These are phyloP conservation scores for Cutaneotrichosporon mucoides DNA, from an alignment of 1,284 basidiomycete genomes.

Conservation along the genomic window DNA sequence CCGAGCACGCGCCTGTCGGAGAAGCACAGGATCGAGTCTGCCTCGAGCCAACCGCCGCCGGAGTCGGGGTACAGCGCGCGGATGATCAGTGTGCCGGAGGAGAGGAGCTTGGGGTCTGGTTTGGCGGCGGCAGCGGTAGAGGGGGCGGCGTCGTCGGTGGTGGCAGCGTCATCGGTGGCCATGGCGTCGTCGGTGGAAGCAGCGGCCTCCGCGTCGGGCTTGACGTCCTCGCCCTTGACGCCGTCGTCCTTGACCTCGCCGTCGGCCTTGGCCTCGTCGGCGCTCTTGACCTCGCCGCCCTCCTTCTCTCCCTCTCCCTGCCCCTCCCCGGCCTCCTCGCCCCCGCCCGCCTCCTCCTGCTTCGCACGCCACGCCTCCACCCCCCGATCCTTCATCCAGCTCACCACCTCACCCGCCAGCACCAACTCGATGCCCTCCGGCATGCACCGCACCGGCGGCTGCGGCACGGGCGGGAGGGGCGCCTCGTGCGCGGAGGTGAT, in stretches of 20 bases:
- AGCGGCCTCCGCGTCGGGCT: background rate
- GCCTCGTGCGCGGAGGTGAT: constrained; percentile 49
- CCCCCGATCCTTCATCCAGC: constrained; percentile 44
- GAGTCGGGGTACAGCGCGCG: constrained; percentile 36
- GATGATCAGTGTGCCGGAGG: constrained; percentile 50
- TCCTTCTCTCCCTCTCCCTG: background rate
- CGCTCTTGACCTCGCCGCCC: background rate
- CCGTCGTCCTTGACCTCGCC: background rate
- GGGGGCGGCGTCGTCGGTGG: background rate
- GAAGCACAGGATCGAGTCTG: constrained; percentile 53
- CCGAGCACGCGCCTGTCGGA: constrained; percentile 54
- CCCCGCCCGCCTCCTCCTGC: constrained; percentile 5
- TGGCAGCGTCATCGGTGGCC: background rate
- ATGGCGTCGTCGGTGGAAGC: background rate
- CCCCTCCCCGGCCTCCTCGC: constrained; percentile 1
- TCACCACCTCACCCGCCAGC: constrained; percentile 50
- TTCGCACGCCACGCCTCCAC: constrained; percentile 39
- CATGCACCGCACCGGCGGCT: constrained; percentile 40
- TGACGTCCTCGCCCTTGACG: background rate
- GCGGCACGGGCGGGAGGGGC: constrained; percentile 39
- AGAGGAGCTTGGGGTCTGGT: constrained; percentile 29
- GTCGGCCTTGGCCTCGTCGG: background rate
- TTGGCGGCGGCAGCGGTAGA: background rate
- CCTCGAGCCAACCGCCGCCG: constrained; percentile 50
- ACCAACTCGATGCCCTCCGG: constrained; percentile 37